phyloP scores from a whole-genome alignment of 305 asterid species.

The Fraxinus albicans region DNA sequence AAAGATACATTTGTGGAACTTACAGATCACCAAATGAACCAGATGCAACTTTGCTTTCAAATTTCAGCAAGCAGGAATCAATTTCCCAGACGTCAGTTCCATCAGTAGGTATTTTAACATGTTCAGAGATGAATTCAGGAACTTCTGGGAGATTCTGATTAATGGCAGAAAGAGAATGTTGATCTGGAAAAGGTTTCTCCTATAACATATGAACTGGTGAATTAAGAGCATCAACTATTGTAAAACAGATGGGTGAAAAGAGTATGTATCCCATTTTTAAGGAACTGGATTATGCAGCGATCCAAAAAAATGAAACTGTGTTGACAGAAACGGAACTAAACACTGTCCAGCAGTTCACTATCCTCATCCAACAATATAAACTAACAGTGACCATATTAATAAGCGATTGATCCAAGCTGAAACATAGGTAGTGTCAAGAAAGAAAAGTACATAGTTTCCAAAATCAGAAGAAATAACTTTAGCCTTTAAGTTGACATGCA shows the following conservation, averaged over 20 bases:
- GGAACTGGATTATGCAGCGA: not conserved
- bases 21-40: constrained; percentile 96
- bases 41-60: constrained; percentile 80
- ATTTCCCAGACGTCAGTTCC: constrained; percentile 99
- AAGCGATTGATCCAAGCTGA: not conserved
- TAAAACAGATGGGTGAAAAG: not conserved
- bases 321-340: not conserved
- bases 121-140: constrained; percentile 38
- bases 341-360: not conserved
- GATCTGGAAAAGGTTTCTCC: constrained; percentile 11
- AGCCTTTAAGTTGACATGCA: not conserved
- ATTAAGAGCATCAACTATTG: constrained; percentile 1
- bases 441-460: not conserved
- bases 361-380: not conserved
- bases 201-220: not conserved
- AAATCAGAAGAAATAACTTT: not conserved
- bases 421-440: not conserved
- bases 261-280: not conserved
- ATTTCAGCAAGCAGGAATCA: constrained; percentile 66
- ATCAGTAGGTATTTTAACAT: constrained; percentile 79
- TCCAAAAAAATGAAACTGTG: not conserved
- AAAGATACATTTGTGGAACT: constrained; percentile 33
- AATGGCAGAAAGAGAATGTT: constrained; percentile 34
- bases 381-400: not conserved
- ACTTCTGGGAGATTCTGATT: constrained; percentile 20